Evolutionary conservation across 768 basidiomycete genomes (phyloP), one percentile per base, ranked within the genome.

Genomic region (Boletales sp.): DNA sequence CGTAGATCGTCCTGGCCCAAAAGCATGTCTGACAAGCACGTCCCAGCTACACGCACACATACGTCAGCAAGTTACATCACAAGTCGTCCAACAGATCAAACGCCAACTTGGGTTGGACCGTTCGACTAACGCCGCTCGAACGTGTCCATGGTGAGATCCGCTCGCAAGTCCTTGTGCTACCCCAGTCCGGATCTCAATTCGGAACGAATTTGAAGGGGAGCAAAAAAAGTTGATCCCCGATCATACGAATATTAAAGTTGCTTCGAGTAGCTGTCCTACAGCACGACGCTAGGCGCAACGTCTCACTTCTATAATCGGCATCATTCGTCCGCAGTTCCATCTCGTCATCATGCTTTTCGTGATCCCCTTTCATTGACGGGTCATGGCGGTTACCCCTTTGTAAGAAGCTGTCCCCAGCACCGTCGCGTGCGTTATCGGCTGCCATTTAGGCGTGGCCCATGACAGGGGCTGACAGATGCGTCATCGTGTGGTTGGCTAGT

Each of bases 111-210:
- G 27, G 24, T 5, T 5, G 24, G 24, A 27, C 24, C 5, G 24
- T 27, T 5, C 24, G 5, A 27, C 24, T 52, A 65, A 52, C 48
- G 56, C 61, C 63, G 61, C 57, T 37, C 38, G 54, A 62, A 51
- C 40, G 40, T 43, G 37, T 40, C 36, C 8, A 45, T 48, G 55
- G 56, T n/a, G 63, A 63, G 62, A 65, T 63, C 62, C 62, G 62
- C 47, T 48, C 61, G 55, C 63, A 62, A 47, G 52, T 64, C 47
- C 56, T 18, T 37, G 45, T 45, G 18, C 35, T 13, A 32, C 30
- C 43, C 19, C 10, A 31, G 5, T 38, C 50, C 62, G 62, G 62
- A 63, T 64, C 63, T 62, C 57, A 50, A 49, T 47, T 53, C 53
- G 54, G 51, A 47, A 19, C 39, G 40, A 27, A 27, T 52, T 48